Percentiles rank a stretch among this genome's conserved stretches.
Conservation (phyloP, 306 rosid genomes). For the Malus domestica region ASM211411v1 NC_041802.1:27305001-27305500, state of each 20-base stretch:
- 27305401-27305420: slow-evolving; percentile 3
- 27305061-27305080: slow-evolving; percentile 21
- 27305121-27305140: slow-evolving; percentile 24
- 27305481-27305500: slow-evolving; percentile 25
- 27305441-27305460: slow-evolving; percentile 24
- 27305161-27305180: slow-evolving; percentile 17
- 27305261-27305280: slow-evolving; percentile 18
- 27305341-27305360: slow-evolving; percentile 13
- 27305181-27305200: slow-evolving; percentile 25
- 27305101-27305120: slow-evolving; percentile 17
- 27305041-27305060: slow-evolving; percentile 17
- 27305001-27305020: slow-evolving; percentile 9
- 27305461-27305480: slow-evolving; percentile 26
- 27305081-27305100: slow-evolving; percentile 27
- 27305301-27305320: slow-evolving; percentile 25
- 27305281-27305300: background rate
- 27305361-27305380: slow-evolving; percentile 23
- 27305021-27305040: slow-evolving; percentile 17
- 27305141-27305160: slow-evolving; percentile 12
- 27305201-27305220: slow-evolving; percentile 47
- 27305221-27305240: slow-evolving; percentile 54
- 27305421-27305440: slow-evolving; percentile 20
- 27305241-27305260: slow-evolving; percentile 12
- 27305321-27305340: slow-evolving; percentile 25
- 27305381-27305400: slow-evolving; percentile 47